phyloP scores from a whole-genome alignment of 345 rosid genomes.

The Excoecaria agallocha region DNA sequence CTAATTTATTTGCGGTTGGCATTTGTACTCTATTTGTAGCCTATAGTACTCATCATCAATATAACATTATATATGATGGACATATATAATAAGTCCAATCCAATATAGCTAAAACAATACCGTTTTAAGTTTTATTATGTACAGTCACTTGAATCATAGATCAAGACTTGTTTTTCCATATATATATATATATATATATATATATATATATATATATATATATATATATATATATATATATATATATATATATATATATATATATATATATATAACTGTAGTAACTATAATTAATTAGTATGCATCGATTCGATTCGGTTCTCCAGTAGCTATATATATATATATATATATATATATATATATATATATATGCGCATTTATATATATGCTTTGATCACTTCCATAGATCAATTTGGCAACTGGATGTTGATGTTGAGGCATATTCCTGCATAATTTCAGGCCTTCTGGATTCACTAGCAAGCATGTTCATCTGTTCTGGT shows the following conservation, averaged over 20 bases:
- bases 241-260: too few species aligned
- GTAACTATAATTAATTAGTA: slow-evolving; percentile 52
- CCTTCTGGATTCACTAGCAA: slow-evolving; percentile 45
- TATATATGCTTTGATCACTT: slow-evolving; percentile 54
- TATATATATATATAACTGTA: too few species aligned
- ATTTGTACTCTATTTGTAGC: slow-evolving; percentile 21
- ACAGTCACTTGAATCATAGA: slow-evolving; percentile 40
- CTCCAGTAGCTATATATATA: slow-evolving; percentile 6
- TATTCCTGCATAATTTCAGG: slow-evolving; percentile 53
- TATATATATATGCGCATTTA: too few species aligned
- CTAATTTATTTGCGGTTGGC: slow-evolving; percentile 30
- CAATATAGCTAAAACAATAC: slow-evolving; percentile 37
- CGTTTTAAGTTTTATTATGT: slow-evolving; percentile 55
- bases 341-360: slow-evolving; percentile 24
- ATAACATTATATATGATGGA: slow-evolving; percentile 18
- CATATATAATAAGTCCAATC: slow-evolving; percentile 23
- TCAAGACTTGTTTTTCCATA: slow-evolving; percentile 19
- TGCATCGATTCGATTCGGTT: slow-evolving; percentile 4
- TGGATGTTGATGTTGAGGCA: slow-evolving; percentile 61
- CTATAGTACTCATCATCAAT: slow-evolving; percentile 17
- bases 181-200: too few species aligned
- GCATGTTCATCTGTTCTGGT: slow-evolving; percentile 37
- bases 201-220: too few species aligned
- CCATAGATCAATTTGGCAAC: slow-evolving; percentile 88
- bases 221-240: too few species aligned